Evolutionary conservation across 768 basidiomycete genomes (phyloP).

Genomic region (Lanmaoa rubissima): DNA sequence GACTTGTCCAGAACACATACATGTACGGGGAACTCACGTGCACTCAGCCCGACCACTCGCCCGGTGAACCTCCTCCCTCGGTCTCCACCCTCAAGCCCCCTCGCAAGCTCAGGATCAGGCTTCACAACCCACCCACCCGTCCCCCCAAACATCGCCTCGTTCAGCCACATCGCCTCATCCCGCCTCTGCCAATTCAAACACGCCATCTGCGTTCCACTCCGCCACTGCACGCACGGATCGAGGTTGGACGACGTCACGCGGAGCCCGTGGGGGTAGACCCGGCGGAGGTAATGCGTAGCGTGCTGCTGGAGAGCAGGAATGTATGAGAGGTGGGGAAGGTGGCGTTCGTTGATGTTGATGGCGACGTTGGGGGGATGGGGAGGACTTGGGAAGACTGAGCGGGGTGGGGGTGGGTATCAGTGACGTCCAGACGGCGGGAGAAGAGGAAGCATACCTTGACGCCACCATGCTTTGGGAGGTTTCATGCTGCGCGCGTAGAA

Average conservation of each 20-base stretch:
- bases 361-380: conserved; percentile 41
- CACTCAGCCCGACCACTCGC: conserved; percentile 45
- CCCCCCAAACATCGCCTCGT: conserved; percentile 62
- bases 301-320: conserved; percentile 40
- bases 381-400: conserved; percentile 14
- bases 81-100: conserved; percentile 1
- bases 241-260: conserved; percentile 57
- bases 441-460: conserved; percentile 29
- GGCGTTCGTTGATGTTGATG: conserved; percentile 61
- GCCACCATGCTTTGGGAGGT: conserved; percentile 50
- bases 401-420: not conserved
- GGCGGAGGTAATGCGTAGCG: conserved; percentile 44
- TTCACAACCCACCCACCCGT: conserved; percentile 55
- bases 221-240: conserved; percentile 52
- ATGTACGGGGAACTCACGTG: conserved; percentile 32
- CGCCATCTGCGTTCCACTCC: conserved; percentile 54
- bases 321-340: conserved; percentile 40
- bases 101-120: conserved; percentile 33
- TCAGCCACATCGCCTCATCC: conserved; percentile 56
- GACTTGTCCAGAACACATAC: not conserved
- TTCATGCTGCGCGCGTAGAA: conserved; percentile 65
- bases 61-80: conserved; percentile 20
- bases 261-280: conserved; percentile 58
- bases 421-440: not conserved
- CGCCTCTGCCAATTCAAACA: conserved; percentile 65